A percentile compares a stretch with the other conserved stretches of the same genome.
phyloP scores from a whole-genome alignment of 768 basidiomycete genomes.

The Lactifluus volemus region DNA sequence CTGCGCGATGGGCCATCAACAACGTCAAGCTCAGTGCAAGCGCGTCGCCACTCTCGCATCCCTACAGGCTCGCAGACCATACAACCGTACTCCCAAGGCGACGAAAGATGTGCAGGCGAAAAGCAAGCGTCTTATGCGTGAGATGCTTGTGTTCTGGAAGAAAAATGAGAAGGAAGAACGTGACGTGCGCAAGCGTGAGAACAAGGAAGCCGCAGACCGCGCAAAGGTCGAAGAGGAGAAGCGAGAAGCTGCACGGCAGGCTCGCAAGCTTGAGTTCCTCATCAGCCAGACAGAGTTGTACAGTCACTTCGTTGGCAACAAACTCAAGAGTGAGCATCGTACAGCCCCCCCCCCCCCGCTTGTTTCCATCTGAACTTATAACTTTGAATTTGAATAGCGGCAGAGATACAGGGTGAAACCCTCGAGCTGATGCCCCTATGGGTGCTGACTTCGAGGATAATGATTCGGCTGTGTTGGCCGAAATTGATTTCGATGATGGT shows the following conservation, averaged over 20 bases:
- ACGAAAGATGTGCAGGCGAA: slow-evolving; percentile 79
- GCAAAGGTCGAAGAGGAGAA: slow-evolving; percentile 87
- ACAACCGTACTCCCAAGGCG: slow-evolving; percentile 63
- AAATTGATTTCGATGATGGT: slow-evolving; percentile 92
- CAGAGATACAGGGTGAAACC: slow-evolving; percentile 64
- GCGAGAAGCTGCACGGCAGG: slow-evolving; percentile 87
- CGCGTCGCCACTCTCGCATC: slow-evolving; percentile 69
- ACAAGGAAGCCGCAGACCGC: slow-evolving; percentile 87
- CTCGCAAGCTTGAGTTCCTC: slow-evolving; percentile 94
- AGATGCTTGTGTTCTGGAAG: slow-evolving; percentile 97
- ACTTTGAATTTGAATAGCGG: slow-evolving; percentile 40
- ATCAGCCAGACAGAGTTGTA: slow-evolving; percentile 98
- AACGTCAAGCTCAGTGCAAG: slow-evolving; percentile 60
- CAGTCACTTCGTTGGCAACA: slow-evolving; percentile 97
- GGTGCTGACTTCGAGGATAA: slow-evolving; percentile 53
- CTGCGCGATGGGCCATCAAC: slow-evolving; percentile 54
- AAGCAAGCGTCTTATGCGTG: slow-evolving; percentile 82
- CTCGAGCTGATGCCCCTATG: slow-evolving; percentile 36
- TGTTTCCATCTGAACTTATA: slow-evolving; percentile 13
- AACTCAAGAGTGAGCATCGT: slow-evolving; percentile 67
- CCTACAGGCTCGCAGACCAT: slow-evolving; percentile 70
- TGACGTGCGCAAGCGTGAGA: slow-evolving; percentile 85
- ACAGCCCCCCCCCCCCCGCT: not conserved
- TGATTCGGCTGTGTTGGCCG: slow-evolving; percentile 46
- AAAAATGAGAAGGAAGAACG: slow-evolving; percentile 97